A percentile compares a stretch with the other conserved stretches of the same genome.
Conservation (phyloP, 1,139 yeast species). For the Pichiaceae sp. region DNA sequence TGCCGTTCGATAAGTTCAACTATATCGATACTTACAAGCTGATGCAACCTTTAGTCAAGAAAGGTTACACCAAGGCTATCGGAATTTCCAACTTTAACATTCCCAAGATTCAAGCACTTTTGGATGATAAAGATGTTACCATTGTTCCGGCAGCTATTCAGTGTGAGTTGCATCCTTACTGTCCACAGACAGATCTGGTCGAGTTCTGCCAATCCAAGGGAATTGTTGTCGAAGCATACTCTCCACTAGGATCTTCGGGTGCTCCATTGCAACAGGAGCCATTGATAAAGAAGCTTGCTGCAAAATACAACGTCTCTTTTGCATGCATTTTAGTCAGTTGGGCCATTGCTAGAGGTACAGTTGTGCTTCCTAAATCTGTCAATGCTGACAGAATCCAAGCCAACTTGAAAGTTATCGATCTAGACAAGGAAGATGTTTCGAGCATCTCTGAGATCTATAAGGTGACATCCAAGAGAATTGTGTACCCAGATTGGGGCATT, state of each 20-base stretch:
- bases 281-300: conserved; percentile 42
- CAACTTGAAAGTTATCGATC: conserved; percentile 44
- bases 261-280: conserved; percentile 54
- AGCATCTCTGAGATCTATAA: conserved; percentile 37
- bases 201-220: conserved; percentile 45
- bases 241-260: conserved; percentile 68
- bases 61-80: conserved; percentile 40
- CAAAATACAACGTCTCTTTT: conserved; percentile 43
- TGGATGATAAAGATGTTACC: conserved; percentile 40
- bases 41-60: conserved; percentile 49
- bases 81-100: conserved; percentile 76
- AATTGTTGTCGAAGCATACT: conserved; percentile 64
- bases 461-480: conserved; percentile 41
- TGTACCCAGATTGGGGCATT: conserved; percentile 31
- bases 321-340: conserved; percentile 64
- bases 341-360: conserved; percentile 63
- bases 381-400: conserved; percentile 49
- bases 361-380: conserved; percentile 70
- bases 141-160: conserved; percentile 67
- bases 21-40: conserved; percentile 62
- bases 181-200: conserved; percentile 61
- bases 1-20: conserved; percentile 37
- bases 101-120: conserved; percentile 41
- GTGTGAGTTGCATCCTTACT: conserved; percentile 66
- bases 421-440: conserved; percentile 48